Percentiles rank a stretch among this genome's conserved stretches.
These are phyloP conservation scores for Penicillium verhagenii DNA, from an alignment of 495 filamentous ascomycete genomes.

Conservation along the genomic window DNA sequence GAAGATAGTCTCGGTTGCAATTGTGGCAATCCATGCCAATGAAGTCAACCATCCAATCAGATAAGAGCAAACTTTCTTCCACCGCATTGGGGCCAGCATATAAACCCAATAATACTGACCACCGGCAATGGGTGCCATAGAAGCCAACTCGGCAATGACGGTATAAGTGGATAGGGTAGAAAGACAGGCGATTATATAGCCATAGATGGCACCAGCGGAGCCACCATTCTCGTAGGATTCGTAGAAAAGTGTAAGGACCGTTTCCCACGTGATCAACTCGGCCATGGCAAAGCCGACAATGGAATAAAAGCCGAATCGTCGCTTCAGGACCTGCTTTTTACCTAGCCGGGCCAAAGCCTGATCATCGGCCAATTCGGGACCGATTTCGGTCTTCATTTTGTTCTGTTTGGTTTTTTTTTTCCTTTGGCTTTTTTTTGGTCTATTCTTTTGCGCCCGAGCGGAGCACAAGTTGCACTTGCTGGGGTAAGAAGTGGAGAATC, in stretches of 20 bases:
- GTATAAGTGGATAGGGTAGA: slow-evolving; percentile 45
- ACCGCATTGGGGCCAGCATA: slow-evolving; percentile 34
- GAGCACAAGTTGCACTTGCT: background rate
- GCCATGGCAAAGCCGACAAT: slow-evolving; percentile 40
- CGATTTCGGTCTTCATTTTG: slow-evolving; percentile 9
- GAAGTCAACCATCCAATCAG: slow-evolving; percentile 41
- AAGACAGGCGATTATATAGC: slow-evolving; percentile 48
- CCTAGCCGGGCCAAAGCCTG: slow-evolving; percentile 34
- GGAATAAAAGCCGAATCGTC: slow-evolving; percentile 38
- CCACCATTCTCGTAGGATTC: slow-evolving; percentile 40
- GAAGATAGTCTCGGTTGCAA: slow-evolving; percentile 35
- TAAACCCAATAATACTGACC: slow-evolving; percentile 47
- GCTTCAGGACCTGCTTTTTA: slow-evolving; percentile 39
- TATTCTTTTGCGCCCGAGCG: background rate
- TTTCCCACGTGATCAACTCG: slow-evolving; percentile 40
- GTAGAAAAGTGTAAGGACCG: slow-evolving; percentile 28
- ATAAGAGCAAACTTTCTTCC: slow-evolving; percentile 35
- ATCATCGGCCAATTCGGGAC: slow-evolving; percentile 17
- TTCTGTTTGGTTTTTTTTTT: background rate
- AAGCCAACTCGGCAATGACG: slow-evolving; percentile 48
- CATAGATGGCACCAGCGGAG: slow-evolving; percentile 47
- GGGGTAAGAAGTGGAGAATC: background rate
- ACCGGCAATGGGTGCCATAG: slow-evolving; percentile 43
- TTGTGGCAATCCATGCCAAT: slow-evolving; percentile 34
- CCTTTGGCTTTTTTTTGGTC: background rate